phyloP scores from a whole-genome alignment of 257 asterid genomes.

The Solanum corneliomulleri region DNA sequence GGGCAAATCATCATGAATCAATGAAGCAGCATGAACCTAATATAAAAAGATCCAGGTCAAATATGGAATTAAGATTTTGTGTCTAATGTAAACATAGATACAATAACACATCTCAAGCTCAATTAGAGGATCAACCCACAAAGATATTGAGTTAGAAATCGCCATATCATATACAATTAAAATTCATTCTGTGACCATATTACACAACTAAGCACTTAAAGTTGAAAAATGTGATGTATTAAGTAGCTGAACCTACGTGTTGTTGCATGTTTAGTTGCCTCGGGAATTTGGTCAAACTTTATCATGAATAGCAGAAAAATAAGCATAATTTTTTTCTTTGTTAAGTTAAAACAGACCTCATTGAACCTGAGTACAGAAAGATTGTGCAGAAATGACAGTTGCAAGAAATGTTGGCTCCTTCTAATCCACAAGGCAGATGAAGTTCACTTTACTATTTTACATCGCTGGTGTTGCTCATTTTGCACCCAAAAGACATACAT shows the following conservation, averaged over 20 bases:
- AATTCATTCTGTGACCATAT: background rate
- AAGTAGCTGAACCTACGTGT: background rate
- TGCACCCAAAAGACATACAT: background rate
- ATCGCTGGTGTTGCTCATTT: background rate
- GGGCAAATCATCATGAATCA: slow-evolving; percentile 90
- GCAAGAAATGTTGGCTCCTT: background rate
- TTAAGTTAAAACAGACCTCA: background rate
- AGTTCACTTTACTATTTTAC: background rate
- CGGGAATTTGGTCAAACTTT: background rate
- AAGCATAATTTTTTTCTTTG: background rate
- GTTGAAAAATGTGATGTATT: background rate
- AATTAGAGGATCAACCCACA: background rate
- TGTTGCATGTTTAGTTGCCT: background rate
- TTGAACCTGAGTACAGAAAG: background rate
- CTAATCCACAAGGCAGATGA: background rate
- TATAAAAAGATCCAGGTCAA: background rate
- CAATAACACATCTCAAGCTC: background rate
- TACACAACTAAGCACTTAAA: background rate
- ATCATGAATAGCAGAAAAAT: background rate
- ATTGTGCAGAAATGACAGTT: background rate
- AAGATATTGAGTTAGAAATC: background rate
- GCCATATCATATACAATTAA: background rate
- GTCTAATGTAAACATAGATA: background rate
- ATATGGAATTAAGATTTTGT: background rate
- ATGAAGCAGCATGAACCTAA: slow-evolving; percentile 92